Percentiles rank a stretch among this genome's conserved stretches.
Conservation (phyloP, 345 rosid species). For the Jatropha curcas region DNA sequence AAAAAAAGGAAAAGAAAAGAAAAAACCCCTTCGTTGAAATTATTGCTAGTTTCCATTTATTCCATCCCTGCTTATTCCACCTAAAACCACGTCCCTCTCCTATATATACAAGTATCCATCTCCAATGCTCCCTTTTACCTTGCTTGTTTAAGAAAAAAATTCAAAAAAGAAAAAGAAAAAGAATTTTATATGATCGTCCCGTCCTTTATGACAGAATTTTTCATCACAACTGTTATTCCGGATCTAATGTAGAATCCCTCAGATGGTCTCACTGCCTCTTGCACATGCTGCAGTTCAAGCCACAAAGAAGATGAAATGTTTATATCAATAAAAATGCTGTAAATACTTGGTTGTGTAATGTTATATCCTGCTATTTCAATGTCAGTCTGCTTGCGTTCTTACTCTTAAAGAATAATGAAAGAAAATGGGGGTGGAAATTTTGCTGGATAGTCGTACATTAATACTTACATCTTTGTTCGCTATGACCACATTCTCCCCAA, state of each 20-base stretch:
- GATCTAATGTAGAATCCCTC: slow-evolving; percentile 86
- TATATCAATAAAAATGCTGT: neutral
- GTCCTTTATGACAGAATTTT: slow-evolving; percentile 60
- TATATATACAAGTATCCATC: neutral
- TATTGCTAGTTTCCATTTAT: neutral
- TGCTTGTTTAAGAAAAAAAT: neutral
- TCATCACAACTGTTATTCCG: slow-evolving; percentile 68
- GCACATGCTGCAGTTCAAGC: slow-evolving; percentile 53
- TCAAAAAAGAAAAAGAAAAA: neutral
- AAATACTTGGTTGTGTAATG: neutral
- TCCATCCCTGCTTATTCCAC: neutral
- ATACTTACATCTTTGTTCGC: slow-evolving; percentile 70
- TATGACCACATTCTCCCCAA: slow-evolving; percentile 71
- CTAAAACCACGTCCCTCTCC: neutral
- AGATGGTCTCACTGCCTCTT: slow-evolving; percentile 74
- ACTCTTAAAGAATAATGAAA: neutral
- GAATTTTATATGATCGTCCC: slow-evolving; percentile 54
- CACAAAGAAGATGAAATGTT: neutral
- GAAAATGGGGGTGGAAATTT: neutral
- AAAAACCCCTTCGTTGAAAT: too few species aligned
- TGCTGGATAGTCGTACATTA: neutral
- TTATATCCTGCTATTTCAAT: neutral
- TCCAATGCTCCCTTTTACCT: slow-evolving; percentile 1
- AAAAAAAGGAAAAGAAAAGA: too few species aligned
- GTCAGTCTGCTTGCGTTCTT: neutral